Evolutionary conservation across 805 yeast species (phyloP).

Genomic region (Schwanniomyces occidentalis): DNA sequence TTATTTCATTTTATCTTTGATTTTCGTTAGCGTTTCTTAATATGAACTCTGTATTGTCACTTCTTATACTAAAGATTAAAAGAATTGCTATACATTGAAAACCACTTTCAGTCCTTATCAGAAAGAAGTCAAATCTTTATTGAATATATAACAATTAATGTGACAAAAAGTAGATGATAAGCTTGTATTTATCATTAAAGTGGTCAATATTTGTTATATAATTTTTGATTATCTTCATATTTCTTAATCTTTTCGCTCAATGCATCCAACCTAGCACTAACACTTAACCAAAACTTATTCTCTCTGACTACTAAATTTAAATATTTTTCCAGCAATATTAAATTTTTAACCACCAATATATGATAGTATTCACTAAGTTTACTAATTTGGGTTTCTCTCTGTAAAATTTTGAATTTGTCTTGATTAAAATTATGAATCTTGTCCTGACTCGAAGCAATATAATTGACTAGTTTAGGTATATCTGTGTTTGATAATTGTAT

Average conservation of each 20-base stretch:
- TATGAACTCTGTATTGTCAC: too few species aligned
- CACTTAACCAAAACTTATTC: constrained; percentile 27
- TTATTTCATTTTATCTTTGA: too few species aligned
- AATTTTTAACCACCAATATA: constrained; percentile 24
- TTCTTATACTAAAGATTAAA: too few species aligned
- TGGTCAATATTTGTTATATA: constrained; percentile 4
- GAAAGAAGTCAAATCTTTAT: too few species aligned
- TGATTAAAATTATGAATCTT: constrained; percentile 16
- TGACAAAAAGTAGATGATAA: too few species aligned
- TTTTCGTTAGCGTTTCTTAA: too few species aligned
- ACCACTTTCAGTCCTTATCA: too few species aligned
- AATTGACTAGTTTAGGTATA: constrained; percentile 18
- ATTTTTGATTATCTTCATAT: constrained; percentile 2
- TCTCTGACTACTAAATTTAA: constrained; percentile 20
- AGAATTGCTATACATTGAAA: too few species aligned
- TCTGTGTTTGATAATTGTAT: constrained; percentile 24
- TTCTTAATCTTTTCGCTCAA: constrained; percentile 8
- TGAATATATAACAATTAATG: too few species aligned
- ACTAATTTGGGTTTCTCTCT: constrained; percentile 11
- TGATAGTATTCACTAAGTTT: constrained; percentile 19
- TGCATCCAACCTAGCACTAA: constrained; percentile 15
- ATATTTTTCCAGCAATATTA: constrained; percentile 31
- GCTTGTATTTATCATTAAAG: too few species aligned
- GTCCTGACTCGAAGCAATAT: constrained; percentile 14
- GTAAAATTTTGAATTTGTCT: constrained; percentile 8